Conservation (phyloP, 306 rosid genomes). For the Astragalus membranaceus region DNA sequence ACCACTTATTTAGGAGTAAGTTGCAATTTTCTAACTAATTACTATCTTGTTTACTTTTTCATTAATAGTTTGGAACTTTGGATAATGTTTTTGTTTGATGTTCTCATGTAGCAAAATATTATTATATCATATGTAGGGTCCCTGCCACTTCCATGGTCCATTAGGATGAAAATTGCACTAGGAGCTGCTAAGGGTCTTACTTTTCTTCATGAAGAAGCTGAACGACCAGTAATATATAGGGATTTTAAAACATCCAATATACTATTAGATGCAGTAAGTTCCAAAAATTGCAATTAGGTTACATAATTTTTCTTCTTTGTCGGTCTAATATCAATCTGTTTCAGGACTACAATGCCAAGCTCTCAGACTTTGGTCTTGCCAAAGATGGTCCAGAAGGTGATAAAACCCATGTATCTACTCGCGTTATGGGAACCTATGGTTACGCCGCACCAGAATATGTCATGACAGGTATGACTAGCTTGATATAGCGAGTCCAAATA, state of each 20-base stretch:
- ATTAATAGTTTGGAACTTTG: not conserved
- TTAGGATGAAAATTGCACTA: slow-evolving; percentile 92
- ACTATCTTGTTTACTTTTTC: not conserved
- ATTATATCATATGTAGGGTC: slow-evolving; percentile 52
- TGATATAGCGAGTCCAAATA: not conserved
- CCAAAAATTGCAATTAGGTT: slow-evolving; percentile 1
- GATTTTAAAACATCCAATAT: slow-evolving; percentile 97
- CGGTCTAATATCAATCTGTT: slow-evolving; percentile 28
- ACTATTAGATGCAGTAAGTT: slow-evolving; percentile 89
- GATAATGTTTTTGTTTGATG: slow-evolving; percentile 1
- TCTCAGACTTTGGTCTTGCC: slow-evolving; percentile 97
- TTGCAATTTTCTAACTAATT: not conserved
- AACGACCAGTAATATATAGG: slow-evolving; percentile 86
- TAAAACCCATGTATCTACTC: slow-evolving; percentile 94
- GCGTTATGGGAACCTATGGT: slow-evolving; percentile 99
- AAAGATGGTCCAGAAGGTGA: slow-evolving; percentile 99
- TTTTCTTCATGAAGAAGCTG: slow-evolving; percentile 98
- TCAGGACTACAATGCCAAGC: slow-evolving; percentile 96
- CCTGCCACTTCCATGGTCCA: slow-evolving; percentile 96
- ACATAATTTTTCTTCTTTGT: not conserved
- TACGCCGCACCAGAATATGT: slow-evolving; percentile 98
- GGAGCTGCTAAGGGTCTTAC: slow-evolving; percentile 98
- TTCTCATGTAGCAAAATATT: slow-evolving; percentile 17
- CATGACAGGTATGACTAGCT: slow-evolving; percentile 70
- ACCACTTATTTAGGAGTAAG: slow-evolving; percentile 94